Evolutionary conservation across 352 stramenopile species (phyloP), one percentile per base, ranked within the genome.

Genomic region (Pythium rishiriense): DNA sequence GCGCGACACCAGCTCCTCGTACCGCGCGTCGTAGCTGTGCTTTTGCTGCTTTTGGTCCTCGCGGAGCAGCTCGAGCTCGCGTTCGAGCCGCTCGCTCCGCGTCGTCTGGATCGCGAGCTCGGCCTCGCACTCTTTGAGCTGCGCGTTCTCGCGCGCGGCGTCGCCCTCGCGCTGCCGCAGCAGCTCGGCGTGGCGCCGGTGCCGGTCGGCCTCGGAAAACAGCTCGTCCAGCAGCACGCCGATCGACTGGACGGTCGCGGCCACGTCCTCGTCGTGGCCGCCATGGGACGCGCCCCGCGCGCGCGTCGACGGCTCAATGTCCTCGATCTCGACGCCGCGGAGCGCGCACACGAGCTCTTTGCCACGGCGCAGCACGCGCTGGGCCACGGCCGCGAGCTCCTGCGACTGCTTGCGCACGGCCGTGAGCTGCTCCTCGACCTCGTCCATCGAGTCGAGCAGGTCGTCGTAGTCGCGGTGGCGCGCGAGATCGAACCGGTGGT

Each of bases 401-500:
- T 24, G 3, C 5, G 3, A 4, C 21, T 47, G 41, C 6, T 6
- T n/a, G 21, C 41, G 41, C 19, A 47, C 8, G 19, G n/a, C 21
- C 17, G 17, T 24, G 4, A 47, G 41, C 4, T n/a, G 41, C 19
- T 47, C 41, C 21, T 47, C 41, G 41, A 47, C 41, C 11, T 47
- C 41, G 41, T 47, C 41, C 41, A 47, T 47, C 41, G 41, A 47
- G 41, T 47, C 41, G 37, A 45, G 68, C 60, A 70, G 72, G 72
- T 55, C 70, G 45, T 33, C 68, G 50, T 79, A 78, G 19, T 80
- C 70, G 33, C 83, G 68, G 39, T 83, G 70, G 51, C 75, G 77
- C 58, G 79, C 75, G 12, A 75, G n/a, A 43, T 76, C 77, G 53
- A 91, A 94, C 22, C 83, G 83, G 63, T 92, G 83, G 56, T 78